Evolutionary conservation across 306 rosid species (phyloP), one percentile per base, ranked within the genome.

Genomic region (Senna siamea): DNA sequence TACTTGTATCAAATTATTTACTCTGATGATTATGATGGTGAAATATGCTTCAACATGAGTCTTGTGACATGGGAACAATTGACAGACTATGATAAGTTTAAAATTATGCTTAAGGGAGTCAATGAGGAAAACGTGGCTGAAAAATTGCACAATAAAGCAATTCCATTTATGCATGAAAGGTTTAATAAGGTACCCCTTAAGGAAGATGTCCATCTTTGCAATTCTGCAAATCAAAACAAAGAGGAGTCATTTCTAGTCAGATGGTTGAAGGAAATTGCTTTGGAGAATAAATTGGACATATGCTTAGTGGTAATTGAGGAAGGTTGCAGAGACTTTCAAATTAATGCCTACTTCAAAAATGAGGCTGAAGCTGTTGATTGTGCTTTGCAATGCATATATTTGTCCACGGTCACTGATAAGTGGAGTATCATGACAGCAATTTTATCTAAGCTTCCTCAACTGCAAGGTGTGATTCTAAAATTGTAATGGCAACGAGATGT

Each of bases 231-330:
- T 81, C 75, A 76, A 66, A 85, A 76, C 22, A 66, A 62, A 30
- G 86, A 76, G 13, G 92, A 92, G 75, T 87, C 99, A 40, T 92
- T 89, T 88, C 85, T 90, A 52, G 89, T 92, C 69, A 87, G 92
- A 79, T 94, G 99, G 99, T 79, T 94, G 87, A 90, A 89, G 85
- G 99, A 94, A 87, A 82, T 75, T 57, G 90, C 96, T 74, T 71
- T 70, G 26, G 92, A 87, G 84, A 89, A 90, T 85, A 92, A 86
- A 79, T 82, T 94, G 92, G 96, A 92, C 38, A 87, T 86, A 48
- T 94, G 96, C 83, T 85, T 84, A 70, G 75, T 70, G 73, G 88
- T 94, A 34, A 78, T 92, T 84, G 96, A 90, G 77, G 99, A 89
- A 80, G 96, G 91, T 78, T 88, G 96, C 82, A 76, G 82, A 85